Base-by-base conservation (phyloP, 768 basidiomycete genomes). In the Epithele typhae region DNA sequence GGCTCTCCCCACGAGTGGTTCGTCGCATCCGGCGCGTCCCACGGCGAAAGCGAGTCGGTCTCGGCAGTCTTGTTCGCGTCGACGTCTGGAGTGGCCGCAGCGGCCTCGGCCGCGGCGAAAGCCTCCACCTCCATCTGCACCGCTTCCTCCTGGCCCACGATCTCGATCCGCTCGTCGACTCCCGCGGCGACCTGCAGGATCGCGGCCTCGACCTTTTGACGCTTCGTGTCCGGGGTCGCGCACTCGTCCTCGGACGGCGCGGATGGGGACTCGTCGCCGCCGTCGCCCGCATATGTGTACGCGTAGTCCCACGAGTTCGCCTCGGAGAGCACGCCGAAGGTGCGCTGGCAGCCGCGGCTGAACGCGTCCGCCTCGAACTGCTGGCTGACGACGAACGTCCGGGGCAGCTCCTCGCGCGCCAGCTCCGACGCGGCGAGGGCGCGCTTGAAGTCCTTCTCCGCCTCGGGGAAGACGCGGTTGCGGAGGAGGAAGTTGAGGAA, bases 401-500 rank as follows among this genome's bases (percentile, higher is more conserved):
- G 59, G 15, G 77, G 77, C 2, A 83, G 68, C 54, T 84, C 78
- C n/a, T 60, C 62, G 21, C 66, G 58, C 4, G 78, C 79, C 25
- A 43, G 49, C 45, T 72, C 66, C 25, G 65, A 57, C n/a, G 77
- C 59, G 1, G 65, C 67, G 22, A 82, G 49, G 0, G 80, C 75
- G 18, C 65, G 67, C 35, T 68, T 70, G 36, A 84, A 64, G 6
- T 64, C 68, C 1, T 69, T 69, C 46, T 78, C 75, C 52, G 69
- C 68, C 52, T 84, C 82, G 0, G 70, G 71, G 36, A 87, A 67
- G 15, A 77, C 73, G 24, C 68, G 60, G 52, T 74, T 80, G 18
- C 79, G 74, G 14, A 84, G 24, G n/a, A 87, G 56, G 58, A 78
- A 87, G 12, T 73, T 60, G 25, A 87, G 45, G 62, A 84, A 88